phyloP scores from a whole-genome alignment of 2,329 filamentous ascomycete genomes.

The Beauveria asiatica region DNA sequence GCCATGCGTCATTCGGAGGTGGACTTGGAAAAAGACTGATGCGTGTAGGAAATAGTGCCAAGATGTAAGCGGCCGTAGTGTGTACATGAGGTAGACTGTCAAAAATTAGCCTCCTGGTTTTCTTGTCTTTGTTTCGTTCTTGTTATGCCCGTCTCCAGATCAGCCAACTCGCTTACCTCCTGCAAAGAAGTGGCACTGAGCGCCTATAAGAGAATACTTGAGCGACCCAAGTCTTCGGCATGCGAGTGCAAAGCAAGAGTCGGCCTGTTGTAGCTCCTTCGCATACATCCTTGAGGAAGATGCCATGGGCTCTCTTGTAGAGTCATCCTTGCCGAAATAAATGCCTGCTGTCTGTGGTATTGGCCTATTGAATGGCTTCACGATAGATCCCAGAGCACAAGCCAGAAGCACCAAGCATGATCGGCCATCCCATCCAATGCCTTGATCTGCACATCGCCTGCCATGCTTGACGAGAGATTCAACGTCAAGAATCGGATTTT shows the following conservation, averaged over 20 bases:
- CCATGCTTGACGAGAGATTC: constrained; percentile 16
- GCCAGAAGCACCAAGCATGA: constrained; percentile 19
- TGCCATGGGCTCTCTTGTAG: not conserved
- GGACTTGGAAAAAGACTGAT: constrained; percentile 25
- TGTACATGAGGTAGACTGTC: constrained; percentile 31
- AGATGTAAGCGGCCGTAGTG: constrained; percentile 26
- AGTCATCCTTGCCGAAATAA: not conserved
- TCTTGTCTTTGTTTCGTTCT: not conserved
- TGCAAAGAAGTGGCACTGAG: constrained; percentile 31
- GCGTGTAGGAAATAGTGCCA: constrained; percentile 28
- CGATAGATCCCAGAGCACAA: constrained; percentile 16
- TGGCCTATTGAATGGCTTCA: constrained; percentile 15
- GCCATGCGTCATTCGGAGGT: constrained; percentile 20
- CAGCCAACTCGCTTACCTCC: constrained; percentile 15
- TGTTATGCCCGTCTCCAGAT: not conserved
- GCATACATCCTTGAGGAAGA: constrained; percentile 12
- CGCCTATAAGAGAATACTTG: constrained; percentile 21
- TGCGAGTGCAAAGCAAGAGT: constrained; percentile 19
- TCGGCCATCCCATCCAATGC: constrained; percentile 19
- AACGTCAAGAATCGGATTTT: constrained; percentile 20
- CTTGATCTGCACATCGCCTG: constrained; percentile 16
- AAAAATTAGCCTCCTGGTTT: not conserved
- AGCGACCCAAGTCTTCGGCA: constrained; percentile 19
- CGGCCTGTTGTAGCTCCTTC: constrained; percentile 14
- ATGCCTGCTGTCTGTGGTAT: not conserved